Evolutionary conservation across 2,329 filamentous ascomycete species (phyloP).

Genomic region (Penicillium sp.): DNA sequence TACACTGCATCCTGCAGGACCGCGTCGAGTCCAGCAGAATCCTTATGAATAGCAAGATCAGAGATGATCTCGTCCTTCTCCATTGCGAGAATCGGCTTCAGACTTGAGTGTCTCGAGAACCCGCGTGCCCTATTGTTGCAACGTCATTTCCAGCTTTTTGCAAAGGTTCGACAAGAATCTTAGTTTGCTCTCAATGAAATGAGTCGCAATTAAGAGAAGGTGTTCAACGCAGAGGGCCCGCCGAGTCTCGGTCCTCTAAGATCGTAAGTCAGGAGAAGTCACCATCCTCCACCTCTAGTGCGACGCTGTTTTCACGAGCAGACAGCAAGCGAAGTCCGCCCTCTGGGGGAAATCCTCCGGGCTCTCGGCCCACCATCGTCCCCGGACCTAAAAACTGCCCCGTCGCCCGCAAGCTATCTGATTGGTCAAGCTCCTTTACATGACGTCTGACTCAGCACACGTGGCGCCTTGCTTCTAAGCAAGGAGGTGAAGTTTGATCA

Average conservation of each 20-base stretch:
- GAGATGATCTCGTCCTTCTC: constrained; percentile 23
- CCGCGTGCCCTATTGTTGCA: background rate
- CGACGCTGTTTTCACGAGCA: background rate
- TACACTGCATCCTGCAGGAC: constrained; percentile 21
- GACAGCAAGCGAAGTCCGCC: background rate
- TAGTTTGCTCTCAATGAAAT: background rate
- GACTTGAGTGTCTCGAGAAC: background rate
- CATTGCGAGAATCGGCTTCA: constrained; percentile 6
- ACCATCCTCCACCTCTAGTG: background rate
- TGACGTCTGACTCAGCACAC: constrained; percentile 12
- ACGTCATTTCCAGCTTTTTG: background rate
- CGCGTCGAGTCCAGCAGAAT: constrained; percentile 6
- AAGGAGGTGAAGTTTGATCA: constrained; percentile 9
- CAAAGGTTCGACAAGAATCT: background rate
- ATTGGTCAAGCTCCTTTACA: constrained; percentile 10
- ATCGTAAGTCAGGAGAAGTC: background rate
- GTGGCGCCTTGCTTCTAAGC: constrained; percentile 19
- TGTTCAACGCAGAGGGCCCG: background rate
- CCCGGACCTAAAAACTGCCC: constrained; percentile 11
- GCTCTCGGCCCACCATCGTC: background rate
- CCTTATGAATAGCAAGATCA: constrained; percentile 19
- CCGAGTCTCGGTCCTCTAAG: background rate
- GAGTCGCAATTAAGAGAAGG: background rate
- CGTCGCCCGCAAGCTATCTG: background rate
- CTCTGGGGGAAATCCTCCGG: background rate